A percentile compares a stretch with the other conserved stretches of the same genome.
These are phyloP conservation scores for Bacidia gigantensis DNA, from an alignment of 495 filamentous ascomycete species.

Conservation along the genomic window DNA sequence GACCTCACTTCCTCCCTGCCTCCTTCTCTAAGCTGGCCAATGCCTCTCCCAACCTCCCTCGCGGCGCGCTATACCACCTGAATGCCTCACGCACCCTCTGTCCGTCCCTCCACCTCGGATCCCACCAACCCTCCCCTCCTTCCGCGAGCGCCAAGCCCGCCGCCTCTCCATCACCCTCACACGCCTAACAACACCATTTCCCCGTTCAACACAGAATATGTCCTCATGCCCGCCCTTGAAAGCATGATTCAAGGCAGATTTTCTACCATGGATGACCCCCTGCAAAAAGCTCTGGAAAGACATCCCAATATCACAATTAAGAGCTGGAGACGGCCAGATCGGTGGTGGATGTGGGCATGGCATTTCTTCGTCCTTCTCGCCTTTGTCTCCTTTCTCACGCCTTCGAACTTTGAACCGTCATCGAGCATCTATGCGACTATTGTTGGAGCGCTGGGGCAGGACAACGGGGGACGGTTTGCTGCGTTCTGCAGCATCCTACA, in stretches of 20 bases:
- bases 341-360: conserved; percentile 30
- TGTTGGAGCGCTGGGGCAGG: conserved; percentile 19
- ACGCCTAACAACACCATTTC: conserved; percentile 38
- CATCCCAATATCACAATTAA: conserved; percentile 36
- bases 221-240: no score
- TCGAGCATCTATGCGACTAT: neutral
- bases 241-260: neutral
- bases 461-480: conserved; percentile 32
- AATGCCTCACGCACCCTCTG: conserved; percentile 59
- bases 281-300: neutral
- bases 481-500: conserved; percentile 36
- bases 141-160: conserved; percentile 33
- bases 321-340: conserved; percentile 35
- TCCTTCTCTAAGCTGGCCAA: neutral
- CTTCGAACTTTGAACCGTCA: conserved; percentile 38
- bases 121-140: conserved; percentile 39
- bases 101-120: conserved; percentile 51
- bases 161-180: conserved; percentile 46
- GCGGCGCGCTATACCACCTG: conserved; percentile 65
- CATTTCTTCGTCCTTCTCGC: conserved; percentile 26
- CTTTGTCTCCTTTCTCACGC: conserved; percentile 31
- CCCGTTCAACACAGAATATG: no score
- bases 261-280: neutral
- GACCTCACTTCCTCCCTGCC: neutral
- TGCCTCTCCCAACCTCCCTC: neutral